Conservation (phyloP, 2,329 filamentous ascomycete genomes). For the Hypoxylon sp. region DNA sequence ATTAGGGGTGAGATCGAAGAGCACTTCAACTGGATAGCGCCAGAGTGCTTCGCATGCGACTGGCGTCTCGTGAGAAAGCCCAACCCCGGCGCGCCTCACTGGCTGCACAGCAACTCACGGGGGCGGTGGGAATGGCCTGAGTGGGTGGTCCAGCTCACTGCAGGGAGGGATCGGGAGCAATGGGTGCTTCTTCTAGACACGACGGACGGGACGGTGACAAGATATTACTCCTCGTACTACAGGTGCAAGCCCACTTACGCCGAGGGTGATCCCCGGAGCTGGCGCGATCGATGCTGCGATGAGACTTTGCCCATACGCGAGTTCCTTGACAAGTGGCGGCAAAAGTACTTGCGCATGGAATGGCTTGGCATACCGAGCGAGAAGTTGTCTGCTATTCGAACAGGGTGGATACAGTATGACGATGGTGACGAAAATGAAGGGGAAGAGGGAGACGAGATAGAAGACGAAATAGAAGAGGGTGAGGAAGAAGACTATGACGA, state of each 20-base stretch:
- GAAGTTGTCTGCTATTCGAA: conserved; percentile 1
- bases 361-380: conserved; percentile 4
- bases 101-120: neutral
- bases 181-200: conserved; percentile 5
- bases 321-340: neutral
- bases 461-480: too few relatives aligned
- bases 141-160: conserved; percentile 10
- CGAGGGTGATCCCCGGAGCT: conserved; percentile 5
- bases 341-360: conserved; percentile 1
- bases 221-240: conserved; percentile 4
- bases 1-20: conserved; percentile 1
- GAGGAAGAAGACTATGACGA: too few relatives aligned
- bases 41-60: conserved; percentile 11
- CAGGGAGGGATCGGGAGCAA: conserved; percentile 5
- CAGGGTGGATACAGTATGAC: neutral
- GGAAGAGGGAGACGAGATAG: neutral
- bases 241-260: conserved; percentile 4
- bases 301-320: conserved; percentile 2
- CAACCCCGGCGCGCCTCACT: neutral
- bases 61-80: conserved; percentile 1
- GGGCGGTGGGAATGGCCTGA: neutral
- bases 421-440: neutral
- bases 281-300: conserved; percentile 4
- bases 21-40: conserved; percentile 6
- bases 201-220: conserved; percentile 11